Base-by-base conservation (phyloP, 2,329 filamentous ascomycete genomes). In the Claviceps africana region DNA sequence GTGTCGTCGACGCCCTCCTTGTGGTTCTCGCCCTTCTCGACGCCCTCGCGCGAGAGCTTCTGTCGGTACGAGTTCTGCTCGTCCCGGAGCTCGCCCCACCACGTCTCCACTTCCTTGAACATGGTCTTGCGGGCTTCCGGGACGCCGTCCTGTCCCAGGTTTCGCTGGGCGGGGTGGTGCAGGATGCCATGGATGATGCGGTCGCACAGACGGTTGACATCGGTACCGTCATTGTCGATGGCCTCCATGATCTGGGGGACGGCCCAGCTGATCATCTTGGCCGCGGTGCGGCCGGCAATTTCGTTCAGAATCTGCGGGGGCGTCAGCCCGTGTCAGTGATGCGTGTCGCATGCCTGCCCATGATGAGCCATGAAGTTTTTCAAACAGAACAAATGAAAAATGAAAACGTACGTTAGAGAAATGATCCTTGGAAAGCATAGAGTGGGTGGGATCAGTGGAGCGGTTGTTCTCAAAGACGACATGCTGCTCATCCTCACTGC, bases 371-470 rank as follows among this genome's bases (percentile, higher is more conserved):
- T n/a, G n/a, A n/a, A n/a, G n/a, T n/a, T n/a, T n/a, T n/a, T n/a
- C n/a, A n/a, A n/a, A n/a, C n/a, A n/a, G n/a, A n/a, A n/a, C n/a
- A n/a, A n/a, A n/a, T n/a, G n/a, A 13, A 37, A 19, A 37, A 2
- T 17, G 21, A 11, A 42, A 22, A 60, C 74, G 68, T 65, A 85
- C 74, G 63, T 94, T 94, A 57, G 85, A 86, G 67, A 96, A 96
- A 69, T 96, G 90, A 62, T 96, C 90, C 72, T 96, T 96, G 54
- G 88, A 89, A 50, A 96, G 73, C 90, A 95, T 95, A 21, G 88
- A 94, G 71, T 96, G 90, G 1, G 90, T 96, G 0, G 90, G 91
- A 62, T 96, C 85, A 21, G 81, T 82, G 56, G 73, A 85, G 50
- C 77, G 56, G 62, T 94, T 84, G 58, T 96, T 83, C 45, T 86